A percentile compares a stretch with the other conserved stretches of the same genome.
phyloP scores from a whole-genome alignment of 176 grass and related monocot species.

The Melocanna baccifera region DNA sequence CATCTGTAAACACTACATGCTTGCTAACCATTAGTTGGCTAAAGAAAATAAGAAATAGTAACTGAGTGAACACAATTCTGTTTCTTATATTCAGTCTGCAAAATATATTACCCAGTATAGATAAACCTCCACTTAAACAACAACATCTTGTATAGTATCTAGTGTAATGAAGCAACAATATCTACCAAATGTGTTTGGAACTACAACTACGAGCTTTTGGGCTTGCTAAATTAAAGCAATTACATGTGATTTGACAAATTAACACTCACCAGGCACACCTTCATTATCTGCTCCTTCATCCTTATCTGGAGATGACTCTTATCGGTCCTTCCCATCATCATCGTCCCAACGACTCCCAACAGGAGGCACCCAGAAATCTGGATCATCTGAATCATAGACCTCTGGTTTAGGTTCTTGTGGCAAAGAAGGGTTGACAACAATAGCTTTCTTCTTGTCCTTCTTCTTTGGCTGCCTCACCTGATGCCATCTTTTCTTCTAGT shows the following conservation, averaged over 20 bases:
- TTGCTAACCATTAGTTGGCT: background rate
- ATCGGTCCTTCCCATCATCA: conserved; percentile 71
- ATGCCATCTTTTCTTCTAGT: conserved; percentile 62
- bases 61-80: background rate
- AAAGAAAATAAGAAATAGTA: background rate
- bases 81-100: background rate
- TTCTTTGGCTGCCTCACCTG: conserved; percentile 30
- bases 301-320: conserved; percentile 42
- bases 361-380: conserved; percentile 78
- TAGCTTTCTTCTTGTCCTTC: conserved; percentile 56
- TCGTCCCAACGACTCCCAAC: conserved; percentile 74
- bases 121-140: background rate
- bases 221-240: conserved; percentile 5
- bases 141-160: background rate
- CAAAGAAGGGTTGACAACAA: conserved; percentile 27
- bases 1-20: background rate
- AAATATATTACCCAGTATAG: background rate
- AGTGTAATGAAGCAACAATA: background rate
- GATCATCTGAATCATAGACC: conserved; percentile 46
- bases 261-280: conserved; percentile 26
- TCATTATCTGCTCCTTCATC: conserved; percentile 30
- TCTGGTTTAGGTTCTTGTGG: conserved; percentile 43
- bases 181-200: background rate
- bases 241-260: background rate
- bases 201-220: background rate